Evolutionary conservation across 257 asterid genomes (phyloP), one percentile per base, ranked within the genome.

Genomic region (Oldenlandia corymbosa): DNA sequence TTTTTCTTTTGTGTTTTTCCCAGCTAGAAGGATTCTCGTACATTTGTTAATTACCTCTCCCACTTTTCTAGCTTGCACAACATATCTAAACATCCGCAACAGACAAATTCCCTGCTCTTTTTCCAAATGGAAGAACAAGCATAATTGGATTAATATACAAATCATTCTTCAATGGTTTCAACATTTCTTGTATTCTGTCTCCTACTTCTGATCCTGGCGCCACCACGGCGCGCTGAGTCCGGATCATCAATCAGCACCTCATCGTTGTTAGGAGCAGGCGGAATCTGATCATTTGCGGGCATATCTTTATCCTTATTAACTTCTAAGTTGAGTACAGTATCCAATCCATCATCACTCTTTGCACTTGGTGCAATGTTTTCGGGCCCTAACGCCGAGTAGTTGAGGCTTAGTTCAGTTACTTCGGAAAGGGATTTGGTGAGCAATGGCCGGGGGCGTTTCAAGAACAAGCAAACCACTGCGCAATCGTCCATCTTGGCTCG

Each of bases 401-500:
- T 83, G 60, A 74, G 64, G 76, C 84, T 83, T 13, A 75, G 68
- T 10, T 79, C 79, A 17, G 78, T 74, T 21, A 53, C 55, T 24
- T 90, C 85, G 0, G 88, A 79, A 46, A 68, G 41, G 12, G 95
- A 82, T 70, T 85, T 85, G 0, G 79, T 73, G 3, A 82, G 60
- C 14, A 47, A 20, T 0, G 95, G 95, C 27, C 81, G 65, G 4
- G 57, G 82, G 32, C 82, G 76, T 69, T 84, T 91, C 74, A 91
- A 80, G 68, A 85, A 91, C 76, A 91, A 58, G 73, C 88, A 76
- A 16, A 88, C 78, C 7, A 60, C 97, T 0, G 95, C 88, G 30
- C 94, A 88, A 28, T 91, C 96, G 10, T 91, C 97, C 16, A 81
- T 68, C 73, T 78, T 91, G 49, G 94, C 86, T 2, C 83, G 67